A percentile compares a stretch with the other conserved stretches of the same genome.
phyloP scores from a whole-genome alignment of 257 asterid species.

The Gentiana dahurica region DNA sequence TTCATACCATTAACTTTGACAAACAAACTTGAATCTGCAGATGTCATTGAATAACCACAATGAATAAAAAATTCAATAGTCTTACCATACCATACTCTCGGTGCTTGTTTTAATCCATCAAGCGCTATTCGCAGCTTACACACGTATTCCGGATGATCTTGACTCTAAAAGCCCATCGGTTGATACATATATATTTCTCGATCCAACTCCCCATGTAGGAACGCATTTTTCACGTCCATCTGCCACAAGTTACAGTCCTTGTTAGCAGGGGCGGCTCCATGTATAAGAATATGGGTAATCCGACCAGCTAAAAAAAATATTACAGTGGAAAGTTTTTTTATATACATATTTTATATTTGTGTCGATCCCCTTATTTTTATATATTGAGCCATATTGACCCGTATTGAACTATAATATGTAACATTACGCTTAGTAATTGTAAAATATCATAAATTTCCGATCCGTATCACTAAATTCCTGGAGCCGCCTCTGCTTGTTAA shows the following conservation, averaged over 20 bases:
- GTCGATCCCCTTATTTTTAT: too few relatives aligned
- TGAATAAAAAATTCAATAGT: not conserved
- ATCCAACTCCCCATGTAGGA: not conserved
- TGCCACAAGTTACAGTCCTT: not conserved
- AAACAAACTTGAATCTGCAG: not conserved
- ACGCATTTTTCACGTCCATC: constrained; percentile 1
- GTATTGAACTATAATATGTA: too few relatives aligned
- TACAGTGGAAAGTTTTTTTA: too few relatives aligned
- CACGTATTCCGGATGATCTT: not conserved
- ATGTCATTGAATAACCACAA: not conserved
- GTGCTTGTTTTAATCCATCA: constrained; percentile 2
- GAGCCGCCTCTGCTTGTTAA: not conserved
- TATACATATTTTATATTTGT: too few relatives aligned
- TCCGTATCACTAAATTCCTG: too few relatives aligned
- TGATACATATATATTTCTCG: not conserved
- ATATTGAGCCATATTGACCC: too few relatives aligned
- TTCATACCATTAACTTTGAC: not conserved
- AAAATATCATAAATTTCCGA: too few relatives aligned
- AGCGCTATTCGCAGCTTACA: not conserved
- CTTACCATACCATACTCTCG: not conserved
- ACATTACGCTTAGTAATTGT: too few relatives aligned
- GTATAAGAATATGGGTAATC: too few relatives aligned
- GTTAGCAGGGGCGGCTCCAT: too few relatives aligned
- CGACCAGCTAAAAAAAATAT: too few relatives aligned
- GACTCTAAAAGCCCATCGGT: not conserved